Percentiles rank a stretch among this genome's conserved stretches.
These are phyloP conservation scores for Cladophialophora immunda DNA, from an alignment of 2,329 filamentous ascomycete genomes.

Conservation along the genomic window DNA sequence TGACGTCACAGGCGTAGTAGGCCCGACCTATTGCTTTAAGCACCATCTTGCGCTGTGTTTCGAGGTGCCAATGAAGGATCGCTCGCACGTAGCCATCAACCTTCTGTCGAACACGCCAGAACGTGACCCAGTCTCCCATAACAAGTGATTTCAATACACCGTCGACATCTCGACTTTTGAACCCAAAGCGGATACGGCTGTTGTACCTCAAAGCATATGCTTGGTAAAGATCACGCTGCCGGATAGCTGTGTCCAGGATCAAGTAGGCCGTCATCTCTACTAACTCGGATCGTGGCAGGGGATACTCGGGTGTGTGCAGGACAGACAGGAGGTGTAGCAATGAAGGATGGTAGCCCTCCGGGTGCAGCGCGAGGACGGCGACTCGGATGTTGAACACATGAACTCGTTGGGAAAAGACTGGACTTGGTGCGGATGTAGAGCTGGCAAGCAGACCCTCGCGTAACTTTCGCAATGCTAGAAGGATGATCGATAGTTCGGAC, in stretches of 20 bases:
- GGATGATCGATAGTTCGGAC: slow-evolving; percentile 74
- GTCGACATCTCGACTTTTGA: slow-evolving; percentile 74
- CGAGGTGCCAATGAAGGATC: slow-evolving; percentile 82
- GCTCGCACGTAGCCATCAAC: slow-evolving; percentile 83
- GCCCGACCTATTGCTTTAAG: slow-evolving; percentile 86
- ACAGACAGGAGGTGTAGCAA: slow-evolving; percentile 78
- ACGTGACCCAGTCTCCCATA: slow-evolving; percentile 82
- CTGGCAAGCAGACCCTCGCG: slow-evolving; percentile 82
- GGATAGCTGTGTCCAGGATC: slow-evolving; percentile 87
- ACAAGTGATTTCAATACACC: slow-evolving; percentile 74
- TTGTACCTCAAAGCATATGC: slow-evolving; percentile 73
- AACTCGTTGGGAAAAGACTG: slow-evolving; percentile 79
- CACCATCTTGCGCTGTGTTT: slow-evolving; percentile 75
- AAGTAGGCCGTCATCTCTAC: slow-evolving; percentile 82
- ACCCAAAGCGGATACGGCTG: slow-evolving; percentile 59
- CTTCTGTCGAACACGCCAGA: slow-evolving; percentile 73
- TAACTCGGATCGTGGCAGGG: slow-evolving; percentile 75
- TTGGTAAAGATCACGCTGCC: slow-evolving; percentile 75
- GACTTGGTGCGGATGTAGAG: slow-evolving; percentile 75
- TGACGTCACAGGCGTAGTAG: slow-evolving; percentile 80
- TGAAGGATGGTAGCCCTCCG: slow-evolving; percentile 89
- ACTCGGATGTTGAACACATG: slow-evolving; percentile 92
- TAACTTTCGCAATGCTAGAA: slow-evolving; percentile 88
- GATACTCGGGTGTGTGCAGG: slow-evolving; percentile 71
- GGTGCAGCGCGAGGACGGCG: slow-evolving; percentile 80